Evolutionary conservation across 345 rosid species (phyloP).

Genomic region (Aegle marmelos): DNA sequence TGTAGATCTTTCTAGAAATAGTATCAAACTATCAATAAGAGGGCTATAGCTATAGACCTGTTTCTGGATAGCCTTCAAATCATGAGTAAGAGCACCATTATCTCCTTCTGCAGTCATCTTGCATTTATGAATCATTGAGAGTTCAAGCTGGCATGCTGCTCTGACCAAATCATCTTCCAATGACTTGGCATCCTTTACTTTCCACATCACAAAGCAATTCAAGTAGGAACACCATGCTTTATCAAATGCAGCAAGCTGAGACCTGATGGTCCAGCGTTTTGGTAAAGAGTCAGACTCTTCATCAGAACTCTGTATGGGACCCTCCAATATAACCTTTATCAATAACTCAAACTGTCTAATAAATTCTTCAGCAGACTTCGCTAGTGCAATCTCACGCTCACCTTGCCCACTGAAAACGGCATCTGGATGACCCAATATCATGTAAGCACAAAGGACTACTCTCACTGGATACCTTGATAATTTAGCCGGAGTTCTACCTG

Average conservation of each 20-base stretch:
- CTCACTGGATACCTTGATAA: slow-evolving; percentile 81
- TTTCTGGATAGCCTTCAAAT: slow-evolving; percentile 84
- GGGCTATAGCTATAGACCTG: slow-evolving; percentile 48
- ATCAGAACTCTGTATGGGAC: slow-evolving; percentile 62
- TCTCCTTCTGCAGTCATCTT: slow-evolving; percentile 69
- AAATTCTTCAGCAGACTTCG: slow-evolving; percentile 63
- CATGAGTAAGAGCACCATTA: slow-evolving; percentile 62
- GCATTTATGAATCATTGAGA: slow-evolving; percentile 93
- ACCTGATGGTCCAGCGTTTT: slow-evolving; percentile 63
- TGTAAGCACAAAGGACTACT: slow-evolving; percentile 87
- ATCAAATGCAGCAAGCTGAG: slow-evolving; percentile 79
- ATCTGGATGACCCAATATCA: slow-evolving; percentile 96
- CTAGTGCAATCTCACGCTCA: slow-evolving; percentile 72
- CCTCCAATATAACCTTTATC: slow-evolving; percentile 64
- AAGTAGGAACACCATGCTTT: slow-evolving; percentile 82
- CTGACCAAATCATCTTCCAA: slow-evolving; percentile 88
- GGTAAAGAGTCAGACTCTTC: slow-evolving; percentile 42
- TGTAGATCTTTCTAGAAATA: neutral
- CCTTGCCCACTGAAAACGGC: slow-evolving; percentile 93
- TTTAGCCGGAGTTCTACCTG: slow-evolving; percentile 36
- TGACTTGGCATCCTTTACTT: slow-evolving; percentile 86
- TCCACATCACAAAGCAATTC: slow-evolving; percentile 93
- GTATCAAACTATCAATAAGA: neutral
- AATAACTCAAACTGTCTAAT: slow-evolving; percentile 68
- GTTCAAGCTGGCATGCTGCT: slow-evolving; percentile 99